Evolutionary conservation across 75 land plant genomes (phyloP).

Genomic region (Ceratopteris richardii): DNA sequence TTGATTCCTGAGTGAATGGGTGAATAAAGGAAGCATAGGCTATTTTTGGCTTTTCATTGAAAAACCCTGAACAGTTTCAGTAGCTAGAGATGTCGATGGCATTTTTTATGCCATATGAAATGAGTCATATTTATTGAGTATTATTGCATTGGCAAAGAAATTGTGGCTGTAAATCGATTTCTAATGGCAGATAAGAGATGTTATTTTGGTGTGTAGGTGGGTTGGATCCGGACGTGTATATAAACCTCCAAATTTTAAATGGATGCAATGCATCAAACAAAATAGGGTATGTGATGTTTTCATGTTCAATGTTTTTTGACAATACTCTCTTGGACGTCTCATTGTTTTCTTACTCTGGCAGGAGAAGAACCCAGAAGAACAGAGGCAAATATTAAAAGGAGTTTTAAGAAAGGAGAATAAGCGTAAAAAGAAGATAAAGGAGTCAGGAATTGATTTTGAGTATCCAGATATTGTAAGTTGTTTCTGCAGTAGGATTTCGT

Average conservation of each 20-base stretch:
- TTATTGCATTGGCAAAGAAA: no score
- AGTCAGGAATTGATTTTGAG: conserved; percentile 77
- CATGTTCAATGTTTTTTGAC: not conserved
- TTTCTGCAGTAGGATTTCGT: not conserved
- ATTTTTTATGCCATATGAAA: no score
- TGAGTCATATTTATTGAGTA: no score
- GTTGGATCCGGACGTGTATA: conserved; percentile 33
- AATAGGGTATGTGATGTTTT: conserved; percentile 37
- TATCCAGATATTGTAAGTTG: conserved; percentile 77
- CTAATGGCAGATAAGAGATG: no score
- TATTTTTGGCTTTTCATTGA: no score
- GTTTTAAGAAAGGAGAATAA: conserved; percentile 49
- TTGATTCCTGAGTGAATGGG: no score
- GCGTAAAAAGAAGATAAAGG: conserved; percentile 51
- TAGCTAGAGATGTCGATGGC: no score
- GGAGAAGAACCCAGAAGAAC: conserved; percentile 64
- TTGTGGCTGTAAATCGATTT: no score
- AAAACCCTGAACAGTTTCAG: no score
- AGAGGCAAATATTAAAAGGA: conserved; percentile 37
- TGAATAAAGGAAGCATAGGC: no score
- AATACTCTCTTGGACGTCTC: not conserved
- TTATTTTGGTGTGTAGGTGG: conserved; percentile 36
- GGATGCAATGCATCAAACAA: conserved; percentile 35
- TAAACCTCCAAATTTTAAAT: conserved; percentile 25
- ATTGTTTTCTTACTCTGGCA: conserved; percentile 7